Evolutionary conservation across 139 green algal species (phyloP), one percentile per base, ranked within the genome.

Genomic region (Chlorella sp.): DNA sequence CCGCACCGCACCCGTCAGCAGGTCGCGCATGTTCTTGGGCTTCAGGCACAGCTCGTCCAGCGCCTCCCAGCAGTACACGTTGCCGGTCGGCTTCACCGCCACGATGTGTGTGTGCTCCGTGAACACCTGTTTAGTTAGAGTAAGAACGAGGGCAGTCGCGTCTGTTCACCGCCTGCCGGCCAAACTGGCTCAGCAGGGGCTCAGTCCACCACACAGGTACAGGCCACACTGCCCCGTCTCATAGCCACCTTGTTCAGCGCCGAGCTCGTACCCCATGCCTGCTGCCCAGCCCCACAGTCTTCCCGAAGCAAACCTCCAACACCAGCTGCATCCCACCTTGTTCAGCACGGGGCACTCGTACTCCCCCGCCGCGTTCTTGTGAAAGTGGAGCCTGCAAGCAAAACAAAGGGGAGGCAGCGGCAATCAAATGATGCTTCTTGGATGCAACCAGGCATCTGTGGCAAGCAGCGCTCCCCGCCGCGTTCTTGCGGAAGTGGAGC

Each of bases 31-130:
- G 91, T 95, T 98, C 84, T 96, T 98, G 36, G 96, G 82, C 92
- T 99, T 99, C 41, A 98, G 87, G 90, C 94, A 96, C 46, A 99
- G 93, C 94, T 99, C 93, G 73, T 98, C 88, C 65, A 99, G 77
- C 7, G 97, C 97, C 76, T 97, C 87, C 65, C 68, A 88, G 83
- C 76, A 88, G 82, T 90, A 90, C 36, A 90, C 86, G 38, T 98
- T 98, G 79, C 96, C 96, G 0, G 93, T 96, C 54, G 93, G 80
- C 36, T 89, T 91, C 36, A 99, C 82, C 5, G 97, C 97, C 40
- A 97, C 97, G 80, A 99, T 99, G 94, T 99, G 97, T 0, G 96
- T 98, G 92, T 96, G 92, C 80, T 96, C 92, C 16, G 96, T 99
- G 92, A 99, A 99, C 60, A 98, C 93, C 86, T 90, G 86, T n/a